A percentile compares a stretch with the other conserved stretches of the same genome.
These are phyloP conservation scores for Hysterangium stoloniferum DNA, from an alignment of 768 basidiomycete species.

Conservation along the genomic window DNA sequence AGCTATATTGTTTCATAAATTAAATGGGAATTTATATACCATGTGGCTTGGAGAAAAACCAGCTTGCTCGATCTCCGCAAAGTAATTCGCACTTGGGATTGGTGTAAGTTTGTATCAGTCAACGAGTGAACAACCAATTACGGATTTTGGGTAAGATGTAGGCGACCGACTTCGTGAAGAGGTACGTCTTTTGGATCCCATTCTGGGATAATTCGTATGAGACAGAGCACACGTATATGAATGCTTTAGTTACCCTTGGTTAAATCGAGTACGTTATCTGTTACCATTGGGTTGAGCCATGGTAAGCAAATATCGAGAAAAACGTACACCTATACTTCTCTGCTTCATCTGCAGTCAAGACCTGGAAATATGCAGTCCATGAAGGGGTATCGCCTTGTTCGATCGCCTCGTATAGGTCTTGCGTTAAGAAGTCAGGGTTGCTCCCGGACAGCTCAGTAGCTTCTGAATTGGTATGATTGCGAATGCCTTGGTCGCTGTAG, in stretches of 20 bases:
- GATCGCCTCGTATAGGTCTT: conserved; percentile 50
- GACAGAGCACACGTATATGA: too few species aligned
- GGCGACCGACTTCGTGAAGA: too few species aligned
- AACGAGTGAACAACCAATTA: too few species aligned
- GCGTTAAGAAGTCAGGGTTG: conserved; percentile 46
- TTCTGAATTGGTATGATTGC: conserved; percentile 31
- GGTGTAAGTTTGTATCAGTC: too few species aligned
- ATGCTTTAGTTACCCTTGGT: too few species aligned
- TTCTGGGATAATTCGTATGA: too few species aligned
- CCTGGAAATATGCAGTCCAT: conserved; percentile 53
- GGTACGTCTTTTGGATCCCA: too few species aligned
- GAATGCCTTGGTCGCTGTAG: conserved; percentile 33
- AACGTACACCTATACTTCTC: conserved; percentile 33
- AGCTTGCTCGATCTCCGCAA: conserved; percentile 33
- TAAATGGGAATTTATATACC: conserved; percentile 27
- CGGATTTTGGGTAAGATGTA: too few species aligned
- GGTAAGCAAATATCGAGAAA: too few species aligned
- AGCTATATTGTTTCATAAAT: not conserved
- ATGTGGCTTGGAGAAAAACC: conserved; percentile 46
- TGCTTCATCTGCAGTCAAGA: conserved; percentile 43
- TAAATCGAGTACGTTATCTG: too few species aligned
- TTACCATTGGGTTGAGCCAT: too few species aligned
- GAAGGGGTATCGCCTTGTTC: conserved; percentile 44
- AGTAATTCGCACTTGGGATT: conserved; percentile 21
- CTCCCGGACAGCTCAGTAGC: conserved; percentile 30